Percentiles rank a stretch among this genome's conserved stretches.
phyloP scores from a whole-genome alignment of 1,284 basidiomycete genomes.

The Rhodofomes roseus region DNA sequence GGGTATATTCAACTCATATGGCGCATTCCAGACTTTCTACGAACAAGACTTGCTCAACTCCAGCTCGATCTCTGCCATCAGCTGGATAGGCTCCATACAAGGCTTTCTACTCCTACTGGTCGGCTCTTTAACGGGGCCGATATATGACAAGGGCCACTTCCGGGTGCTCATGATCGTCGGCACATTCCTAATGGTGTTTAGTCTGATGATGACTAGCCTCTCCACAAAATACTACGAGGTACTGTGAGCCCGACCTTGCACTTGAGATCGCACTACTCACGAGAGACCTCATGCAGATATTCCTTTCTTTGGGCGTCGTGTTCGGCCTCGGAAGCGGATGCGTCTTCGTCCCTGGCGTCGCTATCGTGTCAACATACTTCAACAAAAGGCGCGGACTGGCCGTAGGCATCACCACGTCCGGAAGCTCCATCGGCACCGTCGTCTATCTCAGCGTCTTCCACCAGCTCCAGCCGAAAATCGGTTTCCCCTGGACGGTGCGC shows the following conservation, averaged over 20 bases:
- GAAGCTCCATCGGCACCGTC: conserved; percentile 2
- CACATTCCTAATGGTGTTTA: conserved; percentile 26
- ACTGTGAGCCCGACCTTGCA: too few relatives aligned
- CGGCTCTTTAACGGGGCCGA: conserved; percentile 14
- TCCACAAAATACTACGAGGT: conserved; percentile 7
- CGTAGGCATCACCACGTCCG: conserved; percentile 2
- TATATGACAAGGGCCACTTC: conserved; percentile 15
- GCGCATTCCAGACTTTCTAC: conserved; percentile 19
- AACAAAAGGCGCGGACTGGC: conserved; percentile 1
- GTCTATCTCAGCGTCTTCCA: conserved; percentile 7
- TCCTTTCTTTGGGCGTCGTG: conserved; percentile 34
- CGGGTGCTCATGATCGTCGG: conserved; percentile 12
- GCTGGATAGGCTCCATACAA: conserved; percentile 19
- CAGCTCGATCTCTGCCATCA: conserved; percentile 14
- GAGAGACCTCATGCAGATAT: conserved; percentile 7
- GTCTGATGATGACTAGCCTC: conserved; percentile 39
- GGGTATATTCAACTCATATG: conserved; percentile 20
- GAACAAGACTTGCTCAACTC: conserved; percentile 8
- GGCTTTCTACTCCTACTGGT: conserved; percentile 14
- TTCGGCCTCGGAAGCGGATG: conserved; percentile 41
- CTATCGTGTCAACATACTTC: conserved; percentile 24
- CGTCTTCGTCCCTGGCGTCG: conserved; percentile 39
- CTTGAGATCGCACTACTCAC: too few relatives aligned
- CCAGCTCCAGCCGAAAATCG: conserved; percentile 10
- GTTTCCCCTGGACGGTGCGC: conserved; percentile 10